These are phyloP conservation scores for Malus orientalis DNA, from an alignment of 306 rosid genomes.

Conservation along the genomic window DNA sequence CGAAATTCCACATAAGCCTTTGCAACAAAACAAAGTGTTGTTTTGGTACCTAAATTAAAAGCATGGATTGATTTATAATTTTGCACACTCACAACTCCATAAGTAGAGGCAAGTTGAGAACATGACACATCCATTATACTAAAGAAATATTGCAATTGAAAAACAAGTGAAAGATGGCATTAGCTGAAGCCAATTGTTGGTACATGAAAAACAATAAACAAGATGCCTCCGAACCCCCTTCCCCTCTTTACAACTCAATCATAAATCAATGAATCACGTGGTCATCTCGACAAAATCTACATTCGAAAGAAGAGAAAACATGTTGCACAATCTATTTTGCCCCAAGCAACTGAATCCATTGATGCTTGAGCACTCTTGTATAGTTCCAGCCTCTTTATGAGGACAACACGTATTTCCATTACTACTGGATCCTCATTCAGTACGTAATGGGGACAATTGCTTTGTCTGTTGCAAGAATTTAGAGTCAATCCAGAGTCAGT, in stretches of 20 bases:
- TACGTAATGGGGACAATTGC: constrained; percentile 42
- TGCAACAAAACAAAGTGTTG: too few species aligned
- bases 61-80: too few species aligned
- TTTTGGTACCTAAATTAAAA: too few species aligned
- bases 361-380: constrained; percentile 81
- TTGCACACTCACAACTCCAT: too few species aligned
- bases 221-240: neutral
- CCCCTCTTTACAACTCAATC: constrained; percentile 1
- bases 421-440: constrained; percentile 87
- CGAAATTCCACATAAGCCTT: too few species aligned
- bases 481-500: neutral
- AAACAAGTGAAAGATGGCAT: constrained; percentile 1
- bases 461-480: constrained; percentile 37
- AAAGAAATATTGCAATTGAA: neutral
- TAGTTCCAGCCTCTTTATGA: constrained; percentile 75
- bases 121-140: neutral
- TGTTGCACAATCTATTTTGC: constrained; percentile 42
- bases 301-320: neutral
- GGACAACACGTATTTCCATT: constrained; percentile 72
- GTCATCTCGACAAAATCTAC: constrained; percentile 11
- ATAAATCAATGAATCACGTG: constrained; percentile 14
- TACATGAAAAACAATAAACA: constrained; percentile 1
- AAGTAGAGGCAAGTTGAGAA: neutral
- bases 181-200: neutral
- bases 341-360: constrained; percentile 86